phyloP scores from a whole-genome alignment of 2,329 filamentous ascomycete species.

The Arthrinium phaeospermum region DNA sequence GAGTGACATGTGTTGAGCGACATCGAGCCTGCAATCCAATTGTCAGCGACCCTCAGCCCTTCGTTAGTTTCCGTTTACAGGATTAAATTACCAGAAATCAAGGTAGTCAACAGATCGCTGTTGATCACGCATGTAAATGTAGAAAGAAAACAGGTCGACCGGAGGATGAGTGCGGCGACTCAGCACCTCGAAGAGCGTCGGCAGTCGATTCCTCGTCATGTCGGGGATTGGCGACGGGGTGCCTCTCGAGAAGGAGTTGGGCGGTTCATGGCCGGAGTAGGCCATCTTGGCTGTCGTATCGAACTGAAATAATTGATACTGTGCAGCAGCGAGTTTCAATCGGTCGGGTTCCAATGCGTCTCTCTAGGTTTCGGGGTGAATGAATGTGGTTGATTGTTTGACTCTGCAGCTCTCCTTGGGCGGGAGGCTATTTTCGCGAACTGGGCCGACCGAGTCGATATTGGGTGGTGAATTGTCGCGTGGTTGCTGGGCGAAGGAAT shows the following conservation, averaged over 20 bases:
- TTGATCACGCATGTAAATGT: slow-evolving; percentile 99
- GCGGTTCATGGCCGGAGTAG: slow-evolving; percentile 23
- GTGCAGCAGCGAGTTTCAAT: background rate
- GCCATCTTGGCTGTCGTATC: slow-evolving; percentile 17
- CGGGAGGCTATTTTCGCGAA: slow-evolving; percentile 5
- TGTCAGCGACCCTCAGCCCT: background rate
- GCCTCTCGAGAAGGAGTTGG: slow-evolving; percentile 34
- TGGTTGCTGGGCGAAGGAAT: slow-evolving; percentile 12
- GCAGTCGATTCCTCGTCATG: slow-evolving; percentile 78
- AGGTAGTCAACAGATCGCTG: slow-evolving; percentile 97
- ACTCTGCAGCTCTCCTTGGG: background rate
- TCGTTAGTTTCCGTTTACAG: background rate
- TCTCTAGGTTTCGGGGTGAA: background rate
- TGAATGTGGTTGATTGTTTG: background rate
- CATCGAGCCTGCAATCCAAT: slow-evolving; percentile 79
- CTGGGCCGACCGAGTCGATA: slow-evolving; percentile 6
- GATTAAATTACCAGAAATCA: slow-evolving; percentile 83
- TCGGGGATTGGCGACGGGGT: slow-evolving; percentile 64
- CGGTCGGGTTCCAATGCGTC: background rate
- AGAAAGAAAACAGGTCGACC: slow-evolving; percentile 97
- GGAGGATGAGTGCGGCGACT: slow-evolving; percentile 93
- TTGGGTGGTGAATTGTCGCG: slow-evolving; percentile 12
- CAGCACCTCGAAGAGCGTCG: slow-evolving; percentile 93
- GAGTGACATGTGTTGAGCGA: slow-evolving; percentile 97
- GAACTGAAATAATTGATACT: slow-evolving; percentile 2